phyloP scores from a whole-genome alignment of 2,329 filamentous ascomycete genomes.

The Torrubiellomyces zombiae region DNA sequence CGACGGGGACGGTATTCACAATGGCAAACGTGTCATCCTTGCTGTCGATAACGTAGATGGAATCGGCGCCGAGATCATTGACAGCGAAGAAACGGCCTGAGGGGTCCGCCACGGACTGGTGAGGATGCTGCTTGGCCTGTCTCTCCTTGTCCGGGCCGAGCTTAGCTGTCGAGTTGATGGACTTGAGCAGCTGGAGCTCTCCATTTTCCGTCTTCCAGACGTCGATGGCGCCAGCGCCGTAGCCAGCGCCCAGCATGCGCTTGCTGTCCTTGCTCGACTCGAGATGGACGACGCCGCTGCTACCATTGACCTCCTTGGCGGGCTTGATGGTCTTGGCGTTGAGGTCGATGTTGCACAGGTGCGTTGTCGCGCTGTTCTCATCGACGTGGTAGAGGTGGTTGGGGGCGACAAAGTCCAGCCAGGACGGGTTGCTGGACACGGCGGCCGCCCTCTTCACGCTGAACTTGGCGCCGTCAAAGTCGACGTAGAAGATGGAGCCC shows the following conservation, averaged over 20 bases:
- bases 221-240: slow-evolving; percentile 23
- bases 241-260: slow-evolving; percentile 27
- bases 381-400: slow-evolving; percentile 28
- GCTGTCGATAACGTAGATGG: slow-evolving; percentile 28
- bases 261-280: slow-evolving; percentile 27
- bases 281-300: slow-evolving; percentile 28
- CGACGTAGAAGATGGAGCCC: slow-evolving; percentile 21
- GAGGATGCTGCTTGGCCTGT: slow-evolving; percentile 22
- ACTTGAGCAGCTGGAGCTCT: slow-evolving; percentile 21
- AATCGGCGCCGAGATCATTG: slow-evolving; percentile 32
- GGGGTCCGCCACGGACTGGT: slow-evolving; percentile 31
- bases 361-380: slow-evolving; percentile 24
- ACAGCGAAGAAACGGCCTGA: slow-evolving; percentile 31
- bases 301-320: slow-evolving; percentile 13
- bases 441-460: slow-evolving; percentile 15
- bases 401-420: slow-evolving; percentile 25
- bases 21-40: slow-evolving; percentile 22
- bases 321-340: slow-evolving; percentile 13
- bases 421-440: slow-evolving; percentile 24
- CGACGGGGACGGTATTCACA: slow-evolving; percentile 15
- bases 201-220: slow-evolving; percentile 25
- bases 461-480: slow-evolving; percentile 24
- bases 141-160: slow-evolving; percentile 16
- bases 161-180: slow-evolving; percentile 16
- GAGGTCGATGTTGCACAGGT: slow-evolving; percentile 21